Evolutionary conservation across 176 grass and related monocot genomes (phyloP), one percentile per base, ranked within the genome.

Genomic region (Tillandsia fasciculata): DNA sequence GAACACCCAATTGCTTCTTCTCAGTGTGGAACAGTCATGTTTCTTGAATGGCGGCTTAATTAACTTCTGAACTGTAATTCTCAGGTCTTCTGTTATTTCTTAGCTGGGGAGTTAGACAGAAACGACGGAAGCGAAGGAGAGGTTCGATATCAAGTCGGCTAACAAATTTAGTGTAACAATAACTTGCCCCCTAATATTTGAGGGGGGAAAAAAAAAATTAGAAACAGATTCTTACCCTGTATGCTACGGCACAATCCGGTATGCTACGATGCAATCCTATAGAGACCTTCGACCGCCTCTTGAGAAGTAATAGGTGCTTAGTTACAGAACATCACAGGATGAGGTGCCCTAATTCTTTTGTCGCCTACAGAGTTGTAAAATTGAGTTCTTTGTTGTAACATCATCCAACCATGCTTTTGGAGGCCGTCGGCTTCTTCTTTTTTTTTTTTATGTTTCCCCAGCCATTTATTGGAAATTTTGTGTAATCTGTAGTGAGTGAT

Each of bases 91-190:
- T 90, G 74, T 78, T 90, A 64, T 92, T 81, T 66, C 80, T 92
- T 65, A 97, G 93, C 53, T 97, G 79, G 82, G 80, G 83, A 81
- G 74, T 83, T 50, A 86, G 83, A 22, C 91, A 96, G 75, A 97
- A 81, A 68, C 84, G 84, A 9, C 84, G 89, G 1, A 65, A 86
- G 20, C 78, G 84, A 74, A 89, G 86, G 74, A 97, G 87, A 77
- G 86, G 86, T 11, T 83, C 83, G 0, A 77, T 74, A 80, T 69
- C 83, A 68, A 79, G 50, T 67, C 88, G 92, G 14, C 27, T 78
- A 67, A 68, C 87, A 78, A 96, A 76, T 73, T 66, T 81, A 81
- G 85, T 82, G 9, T 92, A 61, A 70, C 11, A 65, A 28, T 72
- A 73, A 9, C 54, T 57, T 11, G 70, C 52, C 27, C 65, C n/a